Evolutionary conservation across 208 protist species (phyloP).

Genomic region (Crithidia expoeki): DNA sequence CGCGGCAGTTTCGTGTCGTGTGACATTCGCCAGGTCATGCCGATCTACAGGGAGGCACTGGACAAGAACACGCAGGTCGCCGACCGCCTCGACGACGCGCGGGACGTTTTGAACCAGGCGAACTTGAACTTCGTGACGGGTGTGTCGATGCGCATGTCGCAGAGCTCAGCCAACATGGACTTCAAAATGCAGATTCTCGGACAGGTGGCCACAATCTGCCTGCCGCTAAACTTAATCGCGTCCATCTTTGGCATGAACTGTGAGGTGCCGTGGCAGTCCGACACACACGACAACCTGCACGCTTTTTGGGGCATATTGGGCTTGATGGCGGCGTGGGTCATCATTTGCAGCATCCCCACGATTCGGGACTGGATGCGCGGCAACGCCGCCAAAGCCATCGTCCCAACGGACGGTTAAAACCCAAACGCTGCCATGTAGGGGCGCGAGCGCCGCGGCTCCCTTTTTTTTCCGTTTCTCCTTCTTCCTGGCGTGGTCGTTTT

Average conservation of each 20-base stretch:
- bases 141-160: conserved; percentile 89
- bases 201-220: conserved; percentile 79
- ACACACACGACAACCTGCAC: conserved; percentile 52
- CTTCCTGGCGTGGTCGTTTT: no score
- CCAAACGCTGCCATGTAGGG: background rate
- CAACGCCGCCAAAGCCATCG: conserved; percentile 55
- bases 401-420: conserved; percentile 46
- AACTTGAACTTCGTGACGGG: conserved; percentile 87
- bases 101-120: conserved; percentile 83
- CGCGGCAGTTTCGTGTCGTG: conserved; percentile 64
- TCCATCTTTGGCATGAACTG: conserved; percentile 93
- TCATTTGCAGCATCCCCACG: conserved; percentile 64
- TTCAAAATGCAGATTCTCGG: conserved; percentile 84
- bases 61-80: conserved; percentile 68
- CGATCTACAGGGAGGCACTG: conserved; percentile 56
- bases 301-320: conserved; percentile 71
- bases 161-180: conserved; percentile 81
- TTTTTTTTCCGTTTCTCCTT: no score
- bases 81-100: conserved; percentile 77
- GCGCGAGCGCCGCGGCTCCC: no score
- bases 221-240: conserved; percentile 86
- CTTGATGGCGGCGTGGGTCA: conserved; percentile 63
- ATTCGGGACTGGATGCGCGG: conserved; percentile 44
- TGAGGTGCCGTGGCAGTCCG: conserved; percentile 76
- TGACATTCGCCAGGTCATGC: conserved; percentile 35